phyloP scores from a whole-genome alignment of 1,284 basidiomycete genomes.

The Rhodotorula sp. region DNA sequence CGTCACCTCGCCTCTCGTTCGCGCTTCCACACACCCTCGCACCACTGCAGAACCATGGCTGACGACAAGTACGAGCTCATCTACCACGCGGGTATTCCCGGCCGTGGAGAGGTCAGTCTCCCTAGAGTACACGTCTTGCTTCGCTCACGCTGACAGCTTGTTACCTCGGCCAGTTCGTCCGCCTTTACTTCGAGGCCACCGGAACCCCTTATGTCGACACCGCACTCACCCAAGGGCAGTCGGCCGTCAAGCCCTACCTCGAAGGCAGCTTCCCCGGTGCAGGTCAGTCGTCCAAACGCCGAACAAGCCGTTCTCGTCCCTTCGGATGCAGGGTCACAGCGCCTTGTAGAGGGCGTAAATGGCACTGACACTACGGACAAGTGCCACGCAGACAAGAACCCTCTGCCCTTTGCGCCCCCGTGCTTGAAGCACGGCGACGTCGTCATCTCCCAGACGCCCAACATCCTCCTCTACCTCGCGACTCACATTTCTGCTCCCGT shows the following conservation, averaged over 20 bases:
- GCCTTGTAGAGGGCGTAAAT: too few relatives aligned
- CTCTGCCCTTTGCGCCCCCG: constrained; percentile 49
- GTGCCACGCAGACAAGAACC: constrained; percentile 28
- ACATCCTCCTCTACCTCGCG: constrained; percentile 46
- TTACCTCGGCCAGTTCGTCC: constrained; percentile 24
- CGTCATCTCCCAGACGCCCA: constrained; percentile 44
- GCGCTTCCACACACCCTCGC: neutral
- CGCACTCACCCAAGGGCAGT: constrained; percentile 20
- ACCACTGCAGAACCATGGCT: neutral
- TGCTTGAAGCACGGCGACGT: constrained; percentile 41
- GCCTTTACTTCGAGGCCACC: constrained; percentile 36
- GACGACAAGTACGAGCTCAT: constrained; percentile 23
- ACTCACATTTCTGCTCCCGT: constrained; percentile 52
- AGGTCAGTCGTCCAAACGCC: neutral
- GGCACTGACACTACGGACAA: too few relatives aligned
- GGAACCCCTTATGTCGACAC: constrained; percentile 27
- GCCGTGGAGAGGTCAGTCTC: constrained; percentile 30
- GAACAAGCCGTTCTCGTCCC: too few relatives aligned
- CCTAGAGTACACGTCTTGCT: neutral
- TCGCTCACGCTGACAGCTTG: neutral
- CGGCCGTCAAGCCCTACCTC: constrained; percentile 21
- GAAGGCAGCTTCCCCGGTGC: constrained; percentile 14
- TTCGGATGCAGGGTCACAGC: too few relatives aligned
- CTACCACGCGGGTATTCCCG: constrained; percentile 38
- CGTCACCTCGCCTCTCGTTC: neutral